Evolutionary conservation across 257 asterid genomes (phyloP).

Genomic region (Pogostemon cablin): DNA sequence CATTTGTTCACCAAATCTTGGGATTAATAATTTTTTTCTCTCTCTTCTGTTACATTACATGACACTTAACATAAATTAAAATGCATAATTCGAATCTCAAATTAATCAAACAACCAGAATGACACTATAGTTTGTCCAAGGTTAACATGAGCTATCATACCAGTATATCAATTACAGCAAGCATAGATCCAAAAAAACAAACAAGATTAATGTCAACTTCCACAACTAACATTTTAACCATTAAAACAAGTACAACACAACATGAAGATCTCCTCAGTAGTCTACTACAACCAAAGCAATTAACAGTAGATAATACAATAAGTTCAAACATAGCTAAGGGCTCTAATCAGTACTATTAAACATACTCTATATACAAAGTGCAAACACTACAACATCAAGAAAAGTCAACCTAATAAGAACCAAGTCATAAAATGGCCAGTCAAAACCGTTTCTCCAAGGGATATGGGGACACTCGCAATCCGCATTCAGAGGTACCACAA

Average conservation of each 20-base stretch:
- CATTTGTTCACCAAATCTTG: no score
- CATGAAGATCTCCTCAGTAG: not conserved
- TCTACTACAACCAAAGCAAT: not conserved
- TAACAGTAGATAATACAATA: not conserved
- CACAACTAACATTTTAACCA: not conserved
- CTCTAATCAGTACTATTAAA: not conserved
- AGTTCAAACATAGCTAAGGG: constrained; percentile 4
- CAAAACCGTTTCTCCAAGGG: not conserved
- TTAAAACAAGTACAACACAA: constrained; percentile 5
- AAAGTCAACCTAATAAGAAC: constrained; percentile 17
- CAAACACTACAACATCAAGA: not conserved
- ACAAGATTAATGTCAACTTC: not conserved
- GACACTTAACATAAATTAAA: not conserved
- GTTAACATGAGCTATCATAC: no score
- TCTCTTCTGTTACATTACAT: constrained; percentile 13
- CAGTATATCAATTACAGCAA: not conserved
- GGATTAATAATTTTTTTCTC: not conserved
- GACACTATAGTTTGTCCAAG: no score
- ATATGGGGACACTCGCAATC: not conserved
- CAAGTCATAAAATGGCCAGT: not conserved
- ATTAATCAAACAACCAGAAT: no score
- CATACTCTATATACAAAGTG: not conserved
- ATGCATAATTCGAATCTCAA: no score
- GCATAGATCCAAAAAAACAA: not conserved
- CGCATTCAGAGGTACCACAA: constrained; percentile 19